Evolutionary conservation across 2,329 filamentous ascomycete genomes (phyloP).

Genomic region (Stenocarpella maydis): DNA sequence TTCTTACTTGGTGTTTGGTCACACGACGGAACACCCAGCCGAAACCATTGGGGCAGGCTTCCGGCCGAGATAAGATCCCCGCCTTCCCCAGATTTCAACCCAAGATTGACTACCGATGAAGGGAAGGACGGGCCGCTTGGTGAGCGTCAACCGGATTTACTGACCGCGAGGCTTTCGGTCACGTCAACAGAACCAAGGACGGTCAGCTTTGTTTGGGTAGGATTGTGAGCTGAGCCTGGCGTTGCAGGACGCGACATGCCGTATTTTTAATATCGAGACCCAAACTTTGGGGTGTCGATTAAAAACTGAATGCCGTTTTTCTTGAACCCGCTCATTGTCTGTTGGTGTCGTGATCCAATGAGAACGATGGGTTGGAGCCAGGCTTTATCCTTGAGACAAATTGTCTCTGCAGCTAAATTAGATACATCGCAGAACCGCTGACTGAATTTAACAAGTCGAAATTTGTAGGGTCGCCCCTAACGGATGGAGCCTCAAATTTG

Average conservation of each 20-base stretch:
- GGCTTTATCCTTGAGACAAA: conserved; percentile 21
- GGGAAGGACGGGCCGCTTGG: conserved; percentile 29
- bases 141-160: conserved; percentile 15
- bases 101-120: conserved; percentile 26
- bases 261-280: conserved; percentile 30
- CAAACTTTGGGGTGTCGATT: conserved; percentile 19
- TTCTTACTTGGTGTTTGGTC: neutral
- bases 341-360: conserved; percentile 13
- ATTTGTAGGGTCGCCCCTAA: neutral
- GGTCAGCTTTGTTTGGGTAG: conserved; percentile 17
- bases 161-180: conserved; percentile 15
- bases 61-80: neutral
- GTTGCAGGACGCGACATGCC: conserved; percentile 19
- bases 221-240: conserved; percentile 29
- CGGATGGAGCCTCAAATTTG: neutral
- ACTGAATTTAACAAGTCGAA: conserved; percentile 3
- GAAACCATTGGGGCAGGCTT: neutral
- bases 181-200: conserved; percentile 3
- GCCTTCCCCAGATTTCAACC: conserved; percentile 31
- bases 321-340: neutral
- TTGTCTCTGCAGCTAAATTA: conserved; percentile 16
- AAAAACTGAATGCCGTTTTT: neutral
- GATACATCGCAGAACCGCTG: neutral
- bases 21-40: neutral
- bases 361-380: neutral